Evolutionary conservation across 768 basidiomycete species (phyloP).

Genomic region (Phylloporus arenicola): DNA sequence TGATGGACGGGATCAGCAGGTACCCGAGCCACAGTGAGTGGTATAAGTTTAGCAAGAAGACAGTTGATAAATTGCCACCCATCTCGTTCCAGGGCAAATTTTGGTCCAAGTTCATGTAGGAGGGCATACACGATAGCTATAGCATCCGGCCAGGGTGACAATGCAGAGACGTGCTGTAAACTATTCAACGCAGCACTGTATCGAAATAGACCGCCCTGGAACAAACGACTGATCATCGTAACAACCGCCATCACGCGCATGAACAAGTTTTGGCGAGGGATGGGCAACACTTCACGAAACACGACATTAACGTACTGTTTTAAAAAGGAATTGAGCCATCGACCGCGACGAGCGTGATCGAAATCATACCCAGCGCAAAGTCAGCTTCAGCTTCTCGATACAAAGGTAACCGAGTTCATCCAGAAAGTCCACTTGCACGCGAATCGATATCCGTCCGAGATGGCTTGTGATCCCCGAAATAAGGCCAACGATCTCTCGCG

Average conservation of each 20-base stretch:
- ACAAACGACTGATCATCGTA: constrained; percentile 14
- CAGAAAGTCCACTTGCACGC: constrained; percentile 7
- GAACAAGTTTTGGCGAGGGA: constrained; percentile 8
- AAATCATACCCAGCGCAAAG: constrained; percentile 15
- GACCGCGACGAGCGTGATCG: neutral
- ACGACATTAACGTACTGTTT: constrained; percentile 7
- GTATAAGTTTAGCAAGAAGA: constrained; percentile 8
- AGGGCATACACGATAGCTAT: constrained; percentile 12
- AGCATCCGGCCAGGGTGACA: constrained; percentile 17
- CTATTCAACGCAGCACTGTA: constrained; percentile 2
- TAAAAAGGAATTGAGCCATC: constrained; percentile 1
- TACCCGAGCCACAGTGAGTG: neutral
- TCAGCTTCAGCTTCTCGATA: constrained; percentile 9
- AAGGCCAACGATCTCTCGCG: constrained; percentile 4
- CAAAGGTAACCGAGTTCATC: constrained; percentile 9
- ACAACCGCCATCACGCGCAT: constrained; percentile 13
- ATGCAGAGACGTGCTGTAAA: constrained; percentile 9
- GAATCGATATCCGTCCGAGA: constrained; percentile 7
- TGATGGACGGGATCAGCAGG: constrained; percentile 12
- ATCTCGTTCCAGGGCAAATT: constrained; percentile 7
- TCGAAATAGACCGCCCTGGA: constrained; percentile 8
- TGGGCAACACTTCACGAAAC: neutral
- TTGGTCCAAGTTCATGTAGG: constrained; percentile 14
- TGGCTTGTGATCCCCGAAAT: constrained; percentile 3
- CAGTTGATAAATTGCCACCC: constrained; percentile 11